A percentile compares a stretch with the other conserved stretches of the same genome.
Evolutionary conservation across 352 stramenopile genomes (phyloP).

Genomic region (Pythium chondricola): DNA sequence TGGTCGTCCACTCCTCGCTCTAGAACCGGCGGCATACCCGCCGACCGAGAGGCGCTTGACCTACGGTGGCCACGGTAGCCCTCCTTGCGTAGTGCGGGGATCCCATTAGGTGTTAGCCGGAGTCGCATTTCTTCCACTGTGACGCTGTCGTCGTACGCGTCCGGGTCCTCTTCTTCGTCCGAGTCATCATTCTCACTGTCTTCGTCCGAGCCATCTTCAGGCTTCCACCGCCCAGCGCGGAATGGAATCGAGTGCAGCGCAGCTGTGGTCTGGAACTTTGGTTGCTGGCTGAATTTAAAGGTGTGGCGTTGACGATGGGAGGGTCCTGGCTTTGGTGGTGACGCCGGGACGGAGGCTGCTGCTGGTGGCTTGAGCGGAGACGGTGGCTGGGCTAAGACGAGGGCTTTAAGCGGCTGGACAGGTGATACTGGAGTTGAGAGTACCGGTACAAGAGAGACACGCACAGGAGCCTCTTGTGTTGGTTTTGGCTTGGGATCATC

Average conservation of each 20-base stretch:
- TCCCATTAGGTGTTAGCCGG: slow-evolving; percentile 2
- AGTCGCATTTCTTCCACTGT: slow-evolving; percentile 16
- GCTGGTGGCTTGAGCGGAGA: not conserved
- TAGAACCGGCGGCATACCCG: no score
- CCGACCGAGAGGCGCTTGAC: no score
- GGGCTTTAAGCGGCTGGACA: no score
- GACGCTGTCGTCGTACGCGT: slow-evolving; percentile 8
- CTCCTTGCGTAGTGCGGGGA: slow-evolving; percentile 3
- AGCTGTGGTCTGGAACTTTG: slow-evolving; percentile 15
- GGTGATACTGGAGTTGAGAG: no score
- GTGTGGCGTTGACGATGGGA: slow-evolving; percentile 7
- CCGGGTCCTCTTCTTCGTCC: slow-evolving; percentile 16
- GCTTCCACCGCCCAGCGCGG: slow-evolving; percentile 12
- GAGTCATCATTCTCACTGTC: slow-evolving; percentile 9
- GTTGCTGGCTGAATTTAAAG: slow-evolving; percentile 20
- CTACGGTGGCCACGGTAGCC: not conserved
- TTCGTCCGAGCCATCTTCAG: slow-evolving; percentile 29
- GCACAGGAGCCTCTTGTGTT: no score
- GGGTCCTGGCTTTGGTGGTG: not conserved
- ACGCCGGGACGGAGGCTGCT: no score
- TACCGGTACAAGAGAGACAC: no score
- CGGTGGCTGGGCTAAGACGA: no score
- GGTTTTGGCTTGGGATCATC: no score
- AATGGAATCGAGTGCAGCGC: slow-evolving; percentile 10
- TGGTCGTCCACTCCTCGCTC: no score